phyloP scores from a whole-genome alignment of 2,329 filamentous ascomycete species.

The Colletotrichum tropicale region DNA sequence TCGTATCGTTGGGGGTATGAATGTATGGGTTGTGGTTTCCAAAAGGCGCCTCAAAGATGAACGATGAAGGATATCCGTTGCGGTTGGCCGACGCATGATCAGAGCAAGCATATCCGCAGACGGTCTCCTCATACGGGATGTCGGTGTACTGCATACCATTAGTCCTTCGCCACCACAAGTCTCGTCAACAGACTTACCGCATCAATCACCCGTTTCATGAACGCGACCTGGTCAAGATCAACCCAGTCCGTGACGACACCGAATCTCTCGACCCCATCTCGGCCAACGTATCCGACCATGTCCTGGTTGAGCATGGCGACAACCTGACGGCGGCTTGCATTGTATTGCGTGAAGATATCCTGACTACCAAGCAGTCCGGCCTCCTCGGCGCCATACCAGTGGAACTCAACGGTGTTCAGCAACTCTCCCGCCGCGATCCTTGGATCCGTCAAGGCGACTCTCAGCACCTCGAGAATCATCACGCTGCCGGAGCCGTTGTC shows the following conservation, averaged over 20 bases:
- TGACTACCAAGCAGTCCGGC: conserved; percentile 79
- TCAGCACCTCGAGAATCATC: conserved; percentile 79
- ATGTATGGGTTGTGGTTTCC: conserved; percentile 71
- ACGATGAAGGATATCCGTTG: conserved; percentile 68
- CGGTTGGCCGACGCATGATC: conserved; percentile 72
- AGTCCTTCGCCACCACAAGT: not conserved
- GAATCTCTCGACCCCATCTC: conserved; percentile 32
- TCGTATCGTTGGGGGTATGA: conserved; percentile 74
- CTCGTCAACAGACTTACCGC: not conserved
- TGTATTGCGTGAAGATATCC: conserved; percentile 44
- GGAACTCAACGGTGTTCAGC: conserved; percentile 80
- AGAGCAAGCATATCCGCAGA: conserved; percentile 66
- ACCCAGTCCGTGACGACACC: conserved; percentile 46
- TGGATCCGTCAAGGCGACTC: conserved; percentile 69
- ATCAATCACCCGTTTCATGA: conserved; percentile 40
- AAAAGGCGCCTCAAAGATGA: conserved; percentile 67
- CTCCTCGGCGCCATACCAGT: conserved; percentile 87
- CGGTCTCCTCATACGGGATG: conserved; percentile 48
- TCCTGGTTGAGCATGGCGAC: conserved; percentile 49
- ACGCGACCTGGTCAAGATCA: conserved; percentile 36
- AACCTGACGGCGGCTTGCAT: conserved; percentile 33
- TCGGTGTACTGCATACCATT: conserved; percentile 31
- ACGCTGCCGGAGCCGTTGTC: conserved; percentile 80
- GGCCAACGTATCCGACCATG: conserved; percentile 44
- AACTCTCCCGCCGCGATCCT: conserved; percentile 66